Evolutionary conservation across 2,329 filamentous ascomycete species (phyloP).

Genomic region (Clonostachys rosea): DNA sequence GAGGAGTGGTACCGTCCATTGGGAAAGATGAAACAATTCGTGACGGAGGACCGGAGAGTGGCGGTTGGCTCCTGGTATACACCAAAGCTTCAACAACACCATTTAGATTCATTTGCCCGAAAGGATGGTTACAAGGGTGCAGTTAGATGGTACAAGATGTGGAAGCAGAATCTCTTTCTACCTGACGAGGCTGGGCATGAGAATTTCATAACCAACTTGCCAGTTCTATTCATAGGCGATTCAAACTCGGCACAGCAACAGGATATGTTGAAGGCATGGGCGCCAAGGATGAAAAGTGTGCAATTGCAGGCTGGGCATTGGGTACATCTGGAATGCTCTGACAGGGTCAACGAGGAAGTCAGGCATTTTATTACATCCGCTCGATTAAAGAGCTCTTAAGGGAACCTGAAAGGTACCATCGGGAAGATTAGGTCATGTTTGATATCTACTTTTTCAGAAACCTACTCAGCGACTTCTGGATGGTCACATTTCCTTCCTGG

Average conservation of each 20-base stretch:
- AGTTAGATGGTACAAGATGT: slow-evolving; percentile 22
- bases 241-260: slow-evolving; percentile 11
- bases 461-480: neutral
- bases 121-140: slow-evolving; percentile 19
- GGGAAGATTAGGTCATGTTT: neutral
- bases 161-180: slow-evolving; percentile 16
- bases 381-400: neutral
- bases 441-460: neutral
- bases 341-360: too few species aligned
- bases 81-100: slow-evolving; percentile 9
- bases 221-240: slow-evolving; percentile 14
- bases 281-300: slow-evolving; percentile 26
- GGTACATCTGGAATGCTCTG: slow-evolving; percentile 19
- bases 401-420: too few species aligned
- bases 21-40: slow-evolving; percentile 17
- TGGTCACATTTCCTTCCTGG: slow-evolving; percentile 4
- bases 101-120: slow-evolving; percentile 12
- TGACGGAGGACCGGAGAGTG: slow-evolving; percentile 10
- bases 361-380: slow-evolving; percentile 6
- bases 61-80: slow-evolving; percentile 17
- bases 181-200: slow-evolving; percentile 14
- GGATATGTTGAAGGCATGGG: slow-evolving; percentile 17
- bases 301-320: slow-evolving; percentile 26
- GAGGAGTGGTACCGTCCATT: slow-evolving; percentile 17
- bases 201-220: slow-evolving; percentile 7